Conservation (phyloP, 2,329 filamentous ascomycete genomes). For the Beauveria asiatica region DNA sequence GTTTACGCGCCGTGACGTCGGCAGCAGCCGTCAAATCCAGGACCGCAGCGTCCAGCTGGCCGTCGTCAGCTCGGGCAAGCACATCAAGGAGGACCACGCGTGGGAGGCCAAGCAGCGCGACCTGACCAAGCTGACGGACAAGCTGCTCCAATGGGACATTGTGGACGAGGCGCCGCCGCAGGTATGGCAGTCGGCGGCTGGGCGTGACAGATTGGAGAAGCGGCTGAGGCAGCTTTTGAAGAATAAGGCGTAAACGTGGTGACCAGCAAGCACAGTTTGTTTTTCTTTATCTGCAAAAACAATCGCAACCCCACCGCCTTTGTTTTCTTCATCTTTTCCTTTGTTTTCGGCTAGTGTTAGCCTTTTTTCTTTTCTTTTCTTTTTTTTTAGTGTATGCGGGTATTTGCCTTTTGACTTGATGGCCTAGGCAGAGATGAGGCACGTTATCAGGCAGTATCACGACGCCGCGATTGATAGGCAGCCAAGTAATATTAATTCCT, state of each 20-base stretch:
- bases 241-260: constrained; percentile 14
- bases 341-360: too few species aligned
- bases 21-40: constrained; percentile 72
- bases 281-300: not conserved
- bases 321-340: too few species aligned
- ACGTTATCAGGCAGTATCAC: not conserved
- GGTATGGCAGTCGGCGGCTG: constrained; percentile 71
- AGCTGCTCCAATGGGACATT: constrained; percentile 76
- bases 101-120: constrained; percentile 87
- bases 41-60: constrained; percentile 65
- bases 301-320: too few species aligned
- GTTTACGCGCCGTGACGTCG: constrained; percentile 75
- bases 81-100: constrained; percentile 54
- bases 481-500: not conserved
- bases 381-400: not conserved
- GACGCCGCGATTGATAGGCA: not conserved
- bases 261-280: not conserved
- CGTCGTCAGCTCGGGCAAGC: constrained; percentile 72
- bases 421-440: not conserved
- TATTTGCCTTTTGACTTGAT: not conserved
- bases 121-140: constrained; percentile 69
- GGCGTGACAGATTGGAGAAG: constrained; percentile 68
- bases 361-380: not conserved
- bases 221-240: constrained; percentile 61
- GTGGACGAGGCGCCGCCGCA: constrained; percentile 77